Percentiles rank a stretch among this genome's conserved stretches.
These are phyloP conservation scores for Arabidopsis hybrid DNA, from an alignment of 441 rosid genomes.

Conservation along the genomic window DNA sequence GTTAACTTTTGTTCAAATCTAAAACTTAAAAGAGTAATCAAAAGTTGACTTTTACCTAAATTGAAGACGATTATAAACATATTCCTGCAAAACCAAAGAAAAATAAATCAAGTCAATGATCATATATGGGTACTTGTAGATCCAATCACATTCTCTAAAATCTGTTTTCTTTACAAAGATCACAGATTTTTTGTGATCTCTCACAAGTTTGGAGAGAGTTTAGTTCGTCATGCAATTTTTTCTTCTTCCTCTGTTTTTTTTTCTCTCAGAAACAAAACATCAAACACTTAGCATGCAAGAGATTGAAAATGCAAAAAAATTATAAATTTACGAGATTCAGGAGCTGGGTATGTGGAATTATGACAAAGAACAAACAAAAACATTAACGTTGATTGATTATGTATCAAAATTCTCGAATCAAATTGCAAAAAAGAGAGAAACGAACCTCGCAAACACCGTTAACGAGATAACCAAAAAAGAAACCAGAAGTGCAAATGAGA, in stretches of 20 bases:
- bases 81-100: conserved; percentile 63
- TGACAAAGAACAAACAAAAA: not conserved
- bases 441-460: conserved; percentile 95
- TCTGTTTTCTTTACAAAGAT: not conserved
- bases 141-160: conserved; percentile 25
- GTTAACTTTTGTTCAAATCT: not conserved
- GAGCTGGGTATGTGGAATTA: not conserved
- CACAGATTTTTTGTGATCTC: conserved; percentile 7
- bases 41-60: conserved; percentile 62
- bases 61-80: conserved; percentile 87
- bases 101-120: conserved; percentile 23
- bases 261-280: conserved; percentile 42
- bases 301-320: not conserved
- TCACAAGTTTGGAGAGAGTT: not conserved
- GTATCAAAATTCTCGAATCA: not conserved
- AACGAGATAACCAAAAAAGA: conserved; percentile 95
- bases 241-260: conserved; percentile 25
- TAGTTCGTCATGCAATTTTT: conserved; percentile 35
- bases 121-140: conserved; percentile 13
- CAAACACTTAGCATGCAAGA: conserved; percentile 39
- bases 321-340: not conserved
- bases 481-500: conserved; percentile 89
- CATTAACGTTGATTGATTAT: not conserved
- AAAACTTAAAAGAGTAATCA: not conserved
- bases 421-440: not conserved